A percentile compares a stretch with the other conserved stretches of the same genome.
Conservation (phyloP, 208 protist genomes). For the Blastocrithidia nonstop region DNA sequence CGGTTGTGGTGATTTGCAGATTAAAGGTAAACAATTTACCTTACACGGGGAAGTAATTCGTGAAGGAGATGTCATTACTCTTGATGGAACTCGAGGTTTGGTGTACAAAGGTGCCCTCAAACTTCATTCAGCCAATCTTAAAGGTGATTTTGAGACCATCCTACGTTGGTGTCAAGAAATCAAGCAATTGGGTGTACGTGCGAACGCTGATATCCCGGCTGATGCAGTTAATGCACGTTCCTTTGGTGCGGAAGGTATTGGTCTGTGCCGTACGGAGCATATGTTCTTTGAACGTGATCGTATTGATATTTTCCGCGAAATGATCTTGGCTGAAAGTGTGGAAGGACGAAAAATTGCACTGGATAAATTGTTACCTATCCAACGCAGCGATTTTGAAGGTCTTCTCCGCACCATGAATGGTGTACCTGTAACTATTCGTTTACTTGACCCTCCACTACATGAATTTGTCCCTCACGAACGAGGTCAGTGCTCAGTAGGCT, state of each 20-base stretch:
- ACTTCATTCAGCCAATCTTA: slow-evolving; percentile 36
- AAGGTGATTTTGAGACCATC: slow-evolving; percentile 69
- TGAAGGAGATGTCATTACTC: slow-evolving; percentile 83
- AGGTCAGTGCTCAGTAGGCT: slow-evolving; percentile 29
- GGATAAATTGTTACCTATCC: slow-evolving; percentile 76
- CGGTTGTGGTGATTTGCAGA: slow-evolving; percentile 59
- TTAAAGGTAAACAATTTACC: slow-evolving; percentile 45
- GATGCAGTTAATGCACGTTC: slow-evolving; percentile 53
- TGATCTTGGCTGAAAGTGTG: slow-evolving; percentile 83
- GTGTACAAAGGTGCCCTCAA: slow-evolving; percentile 67
- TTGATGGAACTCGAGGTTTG: slow-evolving; percentile 80
- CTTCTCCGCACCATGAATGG: slow-evolving; percentile 87
- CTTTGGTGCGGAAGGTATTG: slow-evolving; percentile 91
- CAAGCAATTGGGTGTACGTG: slow-evolving; percentile 68
- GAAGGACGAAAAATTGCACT: slow-evolving; percentile 65
- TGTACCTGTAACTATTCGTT: slow-evolving; percentile 80
- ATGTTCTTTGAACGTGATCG: slow-evolving; percentile 90
- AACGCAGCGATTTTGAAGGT: slow-evolving; percentile 82
- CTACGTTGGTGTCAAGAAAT: slow-evolving; percentile 63
- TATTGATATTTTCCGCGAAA: slow-evolving; percentile 81
- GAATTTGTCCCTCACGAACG: slow-evolving; percentile 91
- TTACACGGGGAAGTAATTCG: slow-evolving; percentile 37
- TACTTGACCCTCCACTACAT: slow-evolving; percentile 92
- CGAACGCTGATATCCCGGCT: slow-evolving; percentile 85
- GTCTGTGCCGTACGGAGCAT: slow-evolving; percentile 92